Base-by-base conservation (phyloP, 2,329 filamentous ascomycete genomes). In the Fonsecaea pugnacius region DNA sequence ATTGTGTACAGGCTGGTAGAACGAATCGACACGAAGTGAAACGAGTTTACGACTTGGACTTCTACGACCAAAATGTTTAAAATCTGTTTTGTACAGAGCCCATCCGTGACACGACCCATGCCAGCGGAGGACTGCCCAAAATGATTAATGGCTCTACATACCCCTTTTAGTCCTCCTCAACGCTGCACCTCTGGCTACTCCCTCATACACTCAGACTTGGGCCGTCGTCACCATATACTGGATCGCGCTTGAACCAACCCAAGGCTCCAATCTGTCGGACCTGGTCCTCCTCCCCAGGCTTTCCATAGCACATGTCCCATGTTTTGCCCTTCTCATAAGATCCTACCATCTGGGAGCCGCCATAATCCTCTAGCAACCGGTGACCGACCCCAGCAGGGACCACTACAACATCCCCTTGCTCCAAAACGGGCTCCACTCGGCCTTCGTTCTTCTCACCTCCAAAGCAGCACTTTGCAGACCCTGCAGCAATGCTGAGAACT, bases 301-400 rank as follows among this genome's bases (percentile, higher is more conserved):
- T 79, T 1, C 88, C 88, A 77, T 90, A 89, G 70, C 88, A 90
- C 89, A 91, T 90, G 43, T 91, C 87, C 87, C 87, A 91, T 18
- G 74, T 68, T 62, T 78, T 80, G 16, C 77, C 83, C 27, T 69
- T 76, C 0, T 87, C 88, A 78, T 91, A 90, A 54, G 82, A 83
- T 0, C 88, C 89, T 0, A 91, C 83, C 87, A 90, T 89, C 72
- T 84, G 76, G 72, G 91, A 91, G 1, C 76, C 79, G 1, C 80
- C 79, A 18, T 78, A 75, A 21, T 73, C 73, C 65, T 87, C 79
- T 14, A 89, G 69, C 64, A 90, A 75, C 5, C 86, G 78, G 78
- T 91, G 88, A 2, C 81, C 83, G 21, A 91, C 86, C 0, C 88
- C 88, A 0, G 87, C 87, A 0, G 88, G 87, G 10, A 91, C 77